A percentile compares a stretch with the other conserved stretches of the same genome.
phyloP scores from a whole-genome alignment of 2,329 filamentous ascomycete genomes.

The Pseudogymnoascus sp. region DNA sequence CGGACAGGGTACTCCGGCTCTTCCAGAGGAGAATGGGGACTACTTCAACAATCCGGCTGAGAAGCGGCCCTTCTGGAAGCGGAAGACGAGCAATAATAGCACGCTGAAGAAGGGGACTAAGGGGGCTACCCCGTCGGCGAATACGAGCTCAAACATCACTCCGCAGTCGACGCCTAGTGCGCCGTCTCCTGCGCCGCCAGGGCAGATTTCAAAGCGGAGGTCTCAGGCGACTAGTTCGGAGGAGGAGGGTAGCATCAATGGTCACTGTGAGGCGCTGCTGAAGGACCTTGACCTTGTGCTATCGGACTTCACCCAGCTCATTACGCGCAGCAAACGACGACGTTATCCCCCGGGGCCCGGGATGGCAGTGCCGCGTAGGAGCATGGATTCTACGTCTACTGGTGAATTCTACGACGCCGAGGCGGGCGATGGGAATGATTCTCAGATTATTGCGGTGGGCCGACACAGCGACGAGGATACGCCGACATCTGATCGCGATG shows the following conservation, averaged over 20 bases:
- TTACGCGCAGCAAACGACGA: conserved; percentile 72
- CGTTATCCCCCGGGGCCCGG: conserved; percentile 42
- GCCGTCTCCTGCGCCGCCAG: conserved; percentile 18
- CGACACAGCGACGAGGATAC: conserved; percentile 56
- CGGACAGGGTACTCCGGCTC: conserved; percentile 11
- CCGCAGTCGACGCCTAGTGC: conserved; percentile 25
- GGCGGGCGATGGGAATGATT: conserved; percentile 49
- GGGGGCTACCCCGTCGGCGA: background rate
- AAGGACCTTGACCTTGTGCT: conserved; percentile 79
- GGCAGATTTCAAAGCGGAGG: conserved; percentile 14
- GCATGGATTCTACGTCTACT: conserved; percentile 71
- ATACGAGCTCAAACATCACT: conserved; percentile 19
- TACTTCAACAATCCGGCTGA: conserved; percentile 45
- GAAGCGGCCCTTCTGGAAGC: conserved; percentile 81
- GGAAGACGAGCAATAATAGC: conserved; percentile 55
- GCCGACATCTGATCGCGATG: conserved; percentile 48
- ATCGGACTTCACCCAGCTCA: conserved; percentile 68
- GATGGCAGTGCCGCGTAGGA: conserved; percentile 42
- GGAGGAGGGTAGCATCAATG: conserved; percentile 63
- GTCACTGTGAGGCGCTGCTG: conserved; percentile 76
- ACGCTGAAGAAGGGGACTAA: conserved; percentile 18
- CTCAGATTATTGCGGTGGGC: conserved; percentile 66
- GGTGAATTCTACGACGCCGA: conserved; percentile 96
- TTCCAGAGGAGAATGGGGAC: conserved; percentile 39
- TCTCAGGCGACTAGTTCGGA: conserved; percentile 26